Percentiles rank a stretch among this genome's conserved stretches.
phyloP scores from a whole-genome alignment of 2,329 filamentous ascomycete species.

The Nemania sp. region DNA sequence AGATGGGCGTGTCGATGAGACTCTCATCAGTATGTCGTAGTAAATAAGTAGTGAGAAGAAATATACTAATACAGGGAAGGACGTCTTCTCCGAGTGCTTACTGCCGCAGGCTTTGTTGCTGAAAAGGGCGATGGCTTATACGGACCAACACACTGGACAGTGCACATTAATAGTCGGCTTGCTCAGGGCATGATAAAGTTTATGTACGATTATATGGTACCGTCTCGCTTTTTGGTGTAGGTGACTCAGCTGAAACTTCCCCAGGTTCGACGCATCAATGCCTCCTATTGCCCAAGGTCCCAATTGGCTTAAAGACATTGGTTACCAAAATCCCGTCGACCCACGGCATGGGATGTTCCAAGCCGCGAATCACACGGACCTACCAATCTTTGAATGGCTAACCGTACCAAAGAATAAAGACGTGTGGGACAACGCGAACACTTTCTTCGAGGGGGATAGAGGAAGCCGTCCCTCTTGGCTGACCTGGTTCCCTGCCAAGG shows the following conservation, averaged over 20 bases:
- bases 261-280: conserved; percentile 34
- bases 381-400: conserved; percentile 34
- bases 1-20: conserved; percentile 19
- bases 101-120: conserved; percentile 32
- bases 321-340: conserved; percentile 27
- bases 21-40: conserved; percentile 30
- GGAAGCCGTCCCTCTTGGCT: conserved; percentile 39
- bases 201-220: conserved; percentile 20
- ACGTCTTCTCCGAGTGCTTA: conserved; percentile 39
- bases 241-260: conserved; percentile 10
- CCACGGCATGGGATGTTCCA: conserved; percentile 17
- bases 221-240: background rate
- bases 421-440: conserved; percentile 36
- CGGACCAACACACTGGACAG: conserved; percentile 33
- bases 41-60: background rate
- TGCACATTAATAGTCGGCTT: conserved; percentile 25
- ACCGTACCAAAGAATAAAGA: conserved; percentile 35
- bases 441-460: conserved; percentile 37
- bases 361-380: conserved; percentile 13
- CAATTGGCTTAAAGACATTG: conserved; percentile 28
- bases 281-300: conserved; percentile 14
- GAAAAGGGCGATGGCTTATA: conserved; percentile 37
- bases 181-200: conserved; percentile 37
- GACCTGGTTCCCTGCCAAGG: conserved; percentile 37
- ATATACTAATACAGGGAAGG: conserved; percentile 23